Percentiles rank a stretch among this genome's conserved stretches.
phyloP scores from a whole-genome alignment of 352 stramenopile genomes.

The Globisporangium abappressorium region DNA sequence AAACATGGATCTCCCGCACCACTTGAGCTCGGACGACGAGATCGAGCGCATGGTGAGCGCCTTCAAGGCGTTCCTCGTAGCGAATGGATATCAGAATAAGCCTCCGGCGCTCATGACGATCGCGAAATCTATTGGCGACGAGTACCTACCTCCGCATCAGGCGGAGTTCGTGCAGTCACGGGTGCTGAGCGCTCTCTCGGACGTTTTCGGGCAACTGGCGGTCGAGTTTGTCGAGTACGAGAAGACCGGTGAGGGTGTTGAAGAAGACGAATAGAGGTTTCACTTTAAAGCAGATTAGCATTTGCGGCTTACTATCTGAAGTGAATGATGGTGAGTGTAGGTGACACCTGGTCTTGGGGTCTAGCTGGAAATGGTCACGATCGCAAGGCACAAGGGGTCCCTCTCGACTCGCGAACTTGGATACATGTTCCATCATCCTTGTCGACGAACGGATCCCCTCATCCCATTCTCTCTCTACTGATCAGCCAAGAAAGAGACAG shows the following conservation, averaged over 20 bases:
- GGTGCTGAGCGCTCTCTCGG: constrained; percentile 48
- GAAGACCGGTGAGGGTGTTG: constrained; percentile 11
- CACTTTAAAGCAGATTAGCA: background rate
- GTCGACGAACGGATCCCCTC: background rate
- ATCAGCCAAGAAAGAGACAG: background rate
- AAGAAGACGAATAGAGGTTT: constrained; percentile 11
- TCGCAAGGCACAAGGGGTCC: background rate
- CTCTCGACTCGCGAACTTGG: background rate
- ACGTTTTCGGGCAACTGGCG: constrained; percentile 28
- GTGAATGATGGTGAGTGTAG: background rate
- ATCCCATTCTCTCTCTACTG: background rate
- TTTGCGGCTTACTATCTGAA: background rate
- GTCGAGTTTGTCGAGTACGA: constrained; percentile 63
- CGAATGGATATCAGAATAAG: constrained; percentile 18
- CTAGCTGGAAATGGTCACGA: background rate
- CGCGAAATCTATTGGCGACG: constrained; percentile 71
- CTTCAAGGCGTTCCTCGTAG: constrained; percentile 34
- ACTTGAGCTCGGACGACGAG: constrained; percentile 53
- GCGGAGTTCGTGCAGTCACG: constrained; percentile 38
- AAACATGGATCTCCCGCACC: constrained; percentile 67
- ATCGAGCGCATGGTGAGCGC: constrained; percentile 41
- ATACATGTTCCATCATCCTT: background rate
- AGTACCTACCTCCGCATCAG: constrained; percentile 69
- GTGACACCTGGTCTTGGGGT: background rate
- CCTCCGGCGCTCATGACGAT: constrained; percentile 78